Conservation (phyloP, 768 basidiomycete species). For the Cyclocybe aegerita region DNA sequence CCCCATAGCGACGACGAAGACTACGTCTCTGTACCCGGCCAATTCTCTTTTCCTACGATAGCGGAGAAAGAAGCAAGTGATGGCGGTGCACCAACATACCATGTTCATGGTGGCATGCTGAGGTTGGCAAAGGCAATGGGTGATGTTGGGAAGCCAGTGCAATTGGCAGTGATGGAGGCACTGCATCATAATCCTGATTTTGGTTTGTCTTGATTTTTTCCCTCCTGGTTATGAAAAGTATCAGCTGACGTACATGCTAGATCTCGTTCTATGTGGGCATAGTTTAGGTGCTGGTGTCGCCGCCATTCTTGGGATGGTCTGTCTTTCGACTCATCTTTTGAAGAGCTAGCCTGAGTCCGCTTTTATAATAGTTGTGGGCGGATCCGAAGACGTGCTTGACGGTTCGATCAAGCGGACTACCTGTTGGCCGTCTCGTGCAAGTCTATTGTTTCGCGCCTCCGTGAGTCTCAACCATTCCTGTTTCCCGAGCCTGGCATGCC, state of each 20-base stretch:
- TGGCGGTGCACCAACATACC: conserved; percentile 35
- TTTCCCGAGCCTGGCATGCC: neutral
- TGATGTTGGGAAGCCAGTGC: conserved; percentile 70
- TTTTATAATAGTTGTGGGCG: conserved; percentile 70
- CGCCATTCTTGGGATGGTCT: conserved; percentile 67
- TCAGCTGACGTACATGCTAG: conserved; percentile 27
- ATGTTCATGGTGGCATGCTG: conserved; percentile 81
- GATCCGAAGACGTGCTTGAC: conserved; percentile 77
- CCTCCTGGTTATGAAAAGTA: neutral
- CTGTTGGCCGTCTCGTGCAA: conserved; percentile 61
- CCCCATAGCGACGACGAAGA: conserved; percentile 23
- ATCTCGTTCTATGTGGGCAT: conserved; percentile 79
- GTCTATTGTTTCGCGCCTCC: conserved; percentile 83
- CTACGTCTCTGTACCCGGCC: conserved; percentile 32
- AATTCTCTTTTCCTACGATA: conserved; percentile 34
- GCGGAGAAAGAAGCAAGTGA: conserved; percentile 20
- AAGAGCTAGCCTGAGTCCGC: neutral
- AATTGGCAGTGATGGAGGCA: conserved; percentile 70
- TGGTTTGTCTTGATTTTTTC: conserved; percentile 43
- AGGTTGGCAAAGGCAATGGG: conserved; percentile 83
- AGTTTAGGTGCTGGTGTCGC: conserved; percentile 85
- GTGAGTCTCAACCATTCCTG: conserved; percentile 36
- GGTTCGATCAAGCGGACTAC: conserved; percentile 66
- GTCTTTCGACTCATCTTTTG: neutral
- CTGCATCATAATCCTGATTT: conserved; percentile 68